Evolutionary conservation across 1,284 basidiomycete genomes (phyloP), one percentile per base, ranked within the genome.

Genomic region (Apiotrichum veenhuisii): DNA sequence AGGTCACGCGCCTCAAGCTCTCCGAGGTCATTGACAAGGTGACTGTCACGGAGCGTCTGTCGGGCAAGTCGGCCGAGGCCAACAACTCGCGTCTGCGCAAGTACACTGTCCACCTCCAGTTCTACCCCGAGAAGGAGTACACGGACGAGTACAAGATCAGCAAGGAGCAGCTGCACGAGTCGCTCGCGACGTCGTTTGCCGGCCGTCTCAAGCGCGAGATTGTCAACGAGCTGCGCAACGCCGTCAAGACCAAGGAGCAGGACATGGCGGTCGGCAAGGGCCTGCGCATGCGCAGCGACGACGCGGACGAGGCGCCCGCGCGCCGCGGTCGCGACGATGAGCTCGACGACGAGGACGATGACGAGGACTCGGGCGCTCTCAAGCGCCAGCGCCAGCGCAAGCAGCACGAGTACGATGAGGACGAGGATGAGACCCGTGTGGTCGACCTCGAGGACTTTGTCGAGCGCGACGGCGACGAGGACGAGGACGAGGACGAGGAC

Each of bases 51-150:
- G 95, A 99, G 75, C 82, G 83, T 40, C 81, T 97, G 34, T 83
- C 82, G 30, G 66, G 64, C 52, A 86, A 88, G 66, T 84, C 84
- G 44, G 81, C 84, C 51, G 74, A 74, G 27, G 77, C 77, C 50
- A 78, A 74, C 63, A 74, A 77, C 60, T 66, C 76, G 5, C 86
- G 94, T 43, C 83, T 85, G 61, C 91, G 91, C 62, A 83, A 86
- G 47, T 97, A 94, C 80, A 87, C 83, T 3, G 84, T 98, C 57
- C 80, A 87, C 41, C 84, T 98, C 65, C 80, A 83, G 57, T 89
- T 99, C 77, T 98, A 91, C 80, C 92, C 93, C 0, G 81, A 83
- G 56, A 82, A 84, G 42, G 94, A 98, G 72, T 98, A 95, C 76
- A 75, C 79, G 52, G 80, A 85, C 42, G 95, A 97, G 77, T 92